Base-by-base conservation (phyloP, 106 monocot species). In the Phalaenopsis aphrodite region DNA sequence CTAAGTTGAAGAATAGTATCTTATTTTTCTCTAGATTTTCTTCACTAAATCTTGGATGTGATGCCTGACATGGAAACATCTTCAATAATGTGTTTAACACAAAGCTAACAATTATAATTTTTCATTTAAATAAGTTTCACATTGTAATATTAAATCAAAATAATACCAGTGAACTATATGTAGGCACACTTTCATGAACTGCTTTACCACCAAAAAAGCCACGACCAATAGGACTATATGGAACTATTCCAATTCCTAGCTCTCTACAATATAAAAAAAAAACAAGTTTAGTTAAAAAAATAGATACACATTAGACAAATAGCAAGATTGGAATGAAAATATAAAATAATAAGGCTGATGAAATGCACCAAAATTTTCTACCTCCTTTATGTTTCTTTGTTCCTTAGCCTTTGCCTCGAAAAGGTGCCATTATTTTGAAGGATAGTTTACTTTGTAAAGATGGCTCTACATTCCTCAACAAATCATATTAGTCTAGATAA, bases 11-110 rank as follows among this genome's bases (percentile, higher is more conserved):
- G 76, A 90, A 95, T 7, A 95, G 15, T 5, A 78, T 55, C 76
- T 87, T 95, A 84, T 95, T 92, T 77, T 90, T 92, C 66, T 90
- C 90, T 47, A 92, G 75, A 42, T 81, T 61, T 23, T 61, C 61
- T 23, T 23, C 61, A 61, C 61, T 61, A 21, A 61, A 61, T 61
- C 61, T 61, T 61, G 92, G 95, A 82, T 87, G 90, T 49, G 8
- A 57, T 56, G 64, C 41, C 94, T 92, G 82, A 56, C 3, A 71
- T 71, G n/a, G 42, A 45, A 43, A 46, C 61, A 61, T 19, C 61
- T n/a, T 61, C 61, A 61, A 4, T 61, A 61, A 61, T n/a, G 21
- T 23, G 21, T 12, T 52, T 0, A 52, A 12, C 52, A 2, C 52
- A 52, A 52, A 23, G 30, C 30, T 21, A 3, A 16, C 66, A 66